Evolutionary conservation across 495 filamentous ascomycete genomes (phyloP).

Genomic region (Xylaria scruposa): DNA sequence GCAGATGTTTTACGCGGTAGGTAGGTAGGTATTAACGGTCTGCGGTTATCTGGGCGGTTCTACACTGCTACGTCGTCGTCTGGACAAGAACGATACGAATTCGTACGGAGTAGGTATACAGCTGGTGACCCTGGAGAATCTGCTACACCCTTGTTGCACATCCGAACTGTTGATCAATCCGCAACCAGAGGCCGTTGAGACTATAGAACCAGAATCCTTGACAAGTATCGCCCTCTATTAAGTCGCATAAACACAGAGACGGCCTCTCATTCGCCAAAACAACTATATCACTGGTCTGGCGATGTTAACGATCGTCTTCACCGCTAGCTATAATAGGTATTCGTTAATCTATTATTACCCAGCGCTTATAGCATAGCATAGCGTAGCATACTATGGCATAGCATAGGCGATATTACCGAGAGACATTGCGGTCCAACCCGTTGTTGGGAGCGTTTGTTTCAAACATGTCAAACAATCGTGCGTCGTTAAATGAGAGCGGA

Average conservation of each 20-base stretch:
- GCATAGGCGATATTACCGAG: slow-evolving; percentile 12
- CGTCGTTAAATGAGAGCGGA: slow-evolving; percentile 1
- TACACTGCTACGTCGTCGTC: background rate
- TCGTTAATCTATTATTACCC: slow-evolving; percentile 16
- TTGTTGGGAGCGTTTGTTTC: slow-evolving; percentile 5
- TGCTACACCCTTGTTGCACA: slow-evolving; percentile 23
- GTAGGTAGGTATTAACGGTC: slow-evolving; percentile 15
- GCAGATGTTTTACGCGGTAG: slow-evolving; percentile 5
- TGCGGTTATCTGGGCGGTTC: background rate
- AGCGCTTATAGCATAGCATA: slow-evolving; percentile 17
- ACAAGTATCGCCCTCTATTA: background rate
- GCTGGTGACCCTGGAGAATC: background rate
- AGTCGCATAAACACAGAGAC: slow-evolving; percentile 20
- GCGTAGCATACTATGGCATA: slow-evolving; percentile 15
- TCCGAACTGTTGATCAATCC: slow-evolving; percentile 22
- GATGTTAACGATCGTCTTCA: slow-evolving; percentile 5
- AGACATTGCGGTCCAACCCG: slow-evolving; percentile 7
- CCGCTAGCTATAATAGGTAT: background rate
- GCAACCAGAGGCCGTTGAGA: background rate
- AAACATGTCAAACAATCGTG: slow-evolving; percentile 21
- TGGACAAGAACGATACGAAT: background rate
- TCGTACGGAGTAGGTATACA: background rate
- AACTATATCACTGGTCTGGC: slow-evolving; percentile 12
- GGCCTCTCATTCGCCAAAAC: slow-evolving; percentile 5
- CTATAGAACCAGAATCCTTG: slow-evolving; percentile 3